phyloP scores from a whole-genome alignment of 2,329 filamentous ascomycete genomes.

The Aspergillus latus region DNA sequence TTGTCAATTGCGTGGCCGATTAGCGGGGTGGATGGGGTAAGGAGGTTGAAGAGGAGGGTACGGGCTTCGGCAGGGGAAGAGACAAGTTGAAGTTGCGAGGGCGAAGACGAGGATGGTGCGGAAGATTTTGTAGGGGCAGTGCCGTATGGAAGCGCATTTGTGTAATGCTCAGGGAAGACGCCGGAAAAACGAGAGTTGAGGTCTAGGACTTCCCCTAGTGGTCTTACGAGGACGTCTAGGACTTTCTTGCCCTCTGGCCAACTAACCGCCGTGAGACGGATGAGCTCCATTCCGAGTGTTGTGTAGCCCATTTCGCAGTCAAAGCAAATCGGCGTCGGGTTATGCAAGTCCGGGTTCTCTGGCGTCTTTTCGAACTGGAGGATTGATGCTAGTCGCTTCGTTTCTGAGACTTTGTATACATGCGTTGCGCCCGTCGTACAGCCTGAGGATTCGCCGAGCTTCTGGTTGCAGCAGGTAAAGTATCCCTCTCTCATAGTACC shows the following conservation, averaged over 20 bases:
- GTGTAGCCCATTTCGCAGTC: conserved; percentile 99
- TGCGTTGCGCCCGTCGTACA: conserved; percentile 72
- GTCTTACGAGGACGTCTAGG: conserved; percentile 81
- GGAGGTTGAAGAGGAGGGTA: conserved; percentile 70
- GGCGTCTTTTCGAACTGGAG: conserved; percentile 82
- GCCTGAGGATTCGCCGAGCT: conserved; percentile 69
- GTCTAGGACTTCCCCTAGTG: conserved; percentile 80
- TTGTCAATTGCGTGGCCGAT: conserved; percentile 96
- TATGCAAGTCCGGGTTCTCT: conserved; percentile 28
- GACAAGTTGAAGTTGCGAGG: conserved; percentile 64
- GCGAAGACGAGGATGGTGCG: conserved; percentile 26
- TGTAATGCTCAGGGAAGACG: conserved; percentile 74
- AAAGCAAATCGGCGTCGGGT: conserved; percentile 64
- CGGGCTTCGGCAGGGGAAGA: conserved; percentile 73
- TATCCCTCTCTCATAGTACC: conserved; percentile 57
- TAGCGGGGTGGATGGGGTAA: conserved; percentile 75
- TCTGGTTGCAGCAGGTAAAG: conserved; percentile 77
- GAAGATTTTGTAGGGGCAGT: conserved; percentile 24
- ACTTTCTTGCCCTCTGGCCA: conserved; percentile 78
- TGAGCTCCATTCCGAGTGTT: conserved; percentile 79
- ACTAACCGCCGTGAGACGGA: conserved; percentile 81
- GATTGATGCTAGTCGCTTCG: conserved; percentile 72
- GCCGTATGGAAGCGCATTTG: conserved; percentile 62
- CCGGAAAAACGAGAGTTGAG: conserved; percentile 92
- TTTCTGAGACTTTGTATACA: conserved; percentile 80